Conservation (phyloP, 495 filamentous ascomycete genomes). For the Hyaloscypha variabilis region DNA sequence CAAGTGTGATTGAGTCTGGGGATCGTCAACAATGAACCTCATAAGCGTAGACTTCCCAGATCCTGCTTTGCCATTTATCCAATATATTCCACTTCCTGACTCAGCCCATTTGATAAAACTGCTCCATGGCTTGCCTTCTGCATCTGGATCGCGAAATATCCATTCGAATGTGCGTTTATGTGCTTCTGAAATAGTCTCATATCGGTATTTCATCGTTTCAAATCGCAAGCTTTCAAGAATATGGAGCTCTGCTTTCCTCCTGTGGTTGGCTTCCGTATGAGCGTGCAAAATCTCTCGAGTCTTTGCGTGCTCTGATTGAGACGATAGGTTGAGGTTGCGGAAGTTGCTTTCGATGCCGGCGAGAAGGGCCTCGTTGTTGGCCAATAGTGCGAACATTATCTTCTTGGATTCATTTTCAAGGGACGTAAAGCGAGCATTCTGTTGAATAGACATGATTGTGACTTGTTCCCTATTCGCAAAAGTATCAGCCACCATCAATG, state of each 20-base stretch:
- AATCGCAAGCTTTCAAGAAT: constrained; percentile 30
- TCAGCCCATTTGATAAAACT: constrained; percentile 28
- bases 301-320: background rate
- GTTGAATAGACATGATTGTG: background rate
- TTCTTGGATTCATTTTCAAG: background rate
- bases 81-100: constrained; percentile 32
- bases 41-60: constrained; percentile 46
- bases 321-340: too few relatives aligned
- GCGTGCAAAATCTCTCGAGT: background rate
- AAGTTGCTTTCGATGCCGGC: background rate
- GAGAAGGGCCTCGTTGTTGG: too few relatives aligned
- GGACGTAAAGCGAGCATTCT: background rate
- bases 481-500: background rate
- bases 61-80: constrained; percentile 42
- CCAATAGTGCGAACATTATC: background rate
- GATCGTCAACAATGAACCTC: constrained; percentile 35
- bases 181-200: constrained; percentile 27
- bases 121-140: background rate
- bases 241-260: background rate
- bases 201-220: constrained; percentile 28
- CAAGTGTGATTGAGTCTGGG: constrained; percentile 16
- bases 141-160: constrained; percentile 19
- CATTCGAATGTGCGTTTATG: constrained; percentile 35
- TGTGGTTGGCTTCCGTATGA: background rate
- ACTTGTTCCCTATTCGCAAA: background rate